Evolutionary conservation across 192 early-diverging fungal species (phyloP).

Genomic region (Gamsiella multidivaricata): DNA sequence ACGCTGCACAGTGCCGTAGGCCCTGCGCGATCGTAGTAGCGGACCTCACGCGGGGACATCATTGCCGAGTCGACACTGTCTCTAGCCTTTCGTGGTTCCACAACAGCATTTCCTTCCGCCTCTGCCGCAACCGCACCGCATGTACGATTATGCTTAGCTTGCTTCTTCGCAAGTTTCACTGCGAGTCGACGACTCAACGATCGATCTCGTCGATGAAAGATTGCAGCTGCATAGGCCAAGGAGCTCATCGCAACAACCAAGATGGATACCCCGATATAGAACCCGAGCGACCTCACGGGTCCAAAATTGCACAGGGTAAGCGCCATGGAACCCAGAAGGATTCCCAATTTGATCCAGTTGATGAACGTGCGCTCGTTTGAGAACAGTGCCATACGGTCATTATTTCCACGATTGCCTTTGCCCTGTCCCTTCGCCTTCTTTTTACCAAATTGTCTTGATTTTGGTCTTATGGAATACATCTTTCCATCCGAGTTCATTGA

Average conservation of each 20-base stretch:
- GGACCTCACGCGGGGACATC: slow-evolving; percentile 38
- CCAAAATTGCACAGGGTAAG: slow-evolving; percentile 80
- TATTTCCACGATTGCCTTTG: slow-evolving; percentile 15
- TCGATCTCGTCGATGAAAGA: slow-evolving; percentile 78
- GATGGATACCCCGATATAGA: slow-evolving; percentile 9
- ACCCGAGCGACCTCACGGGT: slow-evolving; percentile 50
- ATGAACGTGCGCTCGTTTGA: slow-evolving; percentile 91
- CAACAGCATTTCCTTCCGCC: neutral
- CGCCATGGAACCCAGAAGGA: slow-evolving; percentile 73
- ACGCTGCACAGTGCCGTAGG: slow-evolving; percentile 76
- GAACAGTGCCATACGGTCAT: slow-evolving; percentile 86
- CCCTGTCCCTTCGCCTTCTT: slow-evolving; percentile 13
- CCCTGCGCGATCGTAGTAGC: slow-evolving; percentile 78
- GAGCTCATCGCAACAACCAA: slow-evolving; percentile 49
- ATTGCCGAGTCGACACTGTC: neutral
- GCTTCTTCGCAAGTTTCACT: slow-evolving; percentile 72
- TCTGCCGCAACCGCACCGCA: too few species aligned
- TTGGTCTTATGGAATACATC: slow-evolving; percentile 13
- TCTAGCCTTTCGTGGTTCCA: too few species aligned
- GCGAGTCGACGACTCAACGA: slow-evolving; percentile 44
- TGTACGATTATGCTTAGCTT: slow-evolving; percentile 63
- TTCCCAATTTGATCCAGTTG: slow-evolving; percentile 84
- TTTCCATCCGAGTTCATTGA: slow-evolving; percentile 18
- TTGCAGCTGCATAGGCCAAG: slow-evolving; percentile 62
- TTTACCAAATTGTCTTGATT: slow-evolving; percentile 16